Evolutionary conservation across 805 yeast genomes (phyloP).

Genomic region (Yamadazyma philogaea): DNA sequence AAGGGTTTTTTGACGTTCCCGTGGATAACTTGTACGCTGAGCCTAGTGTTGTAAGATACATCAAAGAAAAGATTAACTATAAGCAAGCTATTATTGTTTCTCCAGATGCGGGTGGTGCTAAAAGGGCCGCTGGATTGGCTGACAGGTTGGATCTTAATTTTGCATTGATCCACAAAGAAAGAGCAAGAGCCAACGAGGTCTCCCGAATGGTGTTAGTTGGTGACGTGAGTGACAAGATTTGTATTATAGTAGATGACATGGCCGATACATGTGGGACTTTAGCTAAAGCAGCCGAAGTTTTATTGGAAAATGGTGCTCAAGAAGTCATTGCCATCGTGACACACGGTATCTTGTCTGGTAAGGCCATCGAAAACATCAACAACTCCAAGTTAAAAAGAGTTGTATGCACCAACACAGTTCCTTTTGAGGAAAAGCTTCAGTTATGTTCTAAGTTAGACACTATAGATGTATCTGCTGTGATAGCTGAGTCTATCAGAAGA

Average conservation of each 20-base stretch:
- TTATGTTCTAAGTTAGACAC: constrained; percentile 68
- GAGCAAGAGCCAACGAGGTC: constrained; percentile 93
- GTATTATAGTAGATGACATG: constrained; percentile 93
- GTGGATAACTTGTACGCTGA: constrained; percentile 96
- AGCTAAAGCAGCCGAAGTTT: constrained; percentile 88
- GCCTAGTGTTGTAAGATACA: constrained; percentile 82
- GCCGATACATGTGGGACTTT: constrained; percentile 98
- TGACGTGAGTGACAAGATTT: constrained; percentile 78
- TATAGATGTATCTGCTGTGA: constrained; percentile 78
- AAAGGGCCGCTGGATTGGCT: constrained; percentile 91
- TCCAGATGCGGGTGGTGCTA: constrained; percentile 99
- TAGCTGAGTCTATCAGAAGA: constrained; percentile 93
- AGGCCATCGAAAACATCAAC: constrained; percentile 72
- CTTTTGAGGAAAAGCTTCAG: constrained; percentile 62
- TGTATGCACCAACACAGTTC: constrained; percentile 92
- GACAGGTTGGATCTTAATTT: constrained; percentile 88
- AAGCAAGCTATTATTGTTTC: constrained; percentile 77
- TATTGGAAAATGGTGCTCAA: constrained; percentile 76
- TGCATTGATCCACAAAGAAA: constrained; percentile 94
- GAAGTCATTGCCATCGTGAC: constrained; percentile 91
- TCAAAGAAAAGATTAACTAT: constrained; percentile 56
- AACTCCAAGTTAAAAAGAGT: constrained; percentile 65
- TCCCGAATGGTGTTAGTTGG: constrained; percentile 95
- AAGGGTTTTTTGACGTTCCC: constrained; percentile 93
- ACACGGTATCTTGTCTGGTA: constrained; percentile 89